Base-by-base conservation (phyloP, 2,329 filamentous ascomycete genomes). In the Lasiodiplodia gonubiensis region DNA sequence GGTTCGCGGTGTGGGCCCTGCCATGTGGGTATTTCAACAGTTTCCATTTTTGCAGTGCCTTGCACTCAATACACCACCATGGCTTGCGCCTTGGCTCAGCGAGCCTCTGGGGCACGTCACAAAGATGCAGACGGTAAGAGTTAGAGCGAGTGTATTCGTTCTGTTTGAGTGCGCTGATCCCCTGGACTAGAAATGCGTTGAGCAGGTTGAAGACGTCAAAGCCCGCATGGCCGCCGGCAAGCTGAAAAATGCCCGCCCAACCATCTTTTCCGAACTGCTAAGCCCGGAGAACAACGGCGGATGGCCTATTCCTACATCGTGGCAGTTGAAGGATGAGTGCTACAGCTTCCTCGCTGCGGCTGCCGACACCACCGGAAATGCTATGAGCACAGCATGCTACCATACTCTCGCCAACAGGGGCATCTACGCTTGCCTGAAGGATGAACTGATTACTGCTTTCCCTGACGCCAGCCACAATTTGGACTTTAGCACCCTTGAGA, bases 291-390 rank as follows among this genome's bases (percentile, higher is more conserved):
- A 59, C 69, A 71, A 57, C 70, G 66, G 69, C 30, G 71, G 69
- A n/a, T 70, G 64, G 33, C 65, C 63, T 69, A 54, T 76, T 68
- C 67, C 75, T 68, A 63, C 66, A 30, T 53, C 70, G 68, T 64
- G 66, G 68, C 66, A 76, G 51, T 69, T 76, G 18, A 74, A 72
- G 61, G 72, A 76, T 57, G 72, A 78, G 64, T 72, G 70, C 12
- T 75, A 72, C 66, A 70, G 71, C 39, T 48, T 77, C 52, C 59
- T 77, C 35, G 72, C 69, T 10, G 77, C 77, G 0, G 76, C 75
- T 1, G 71, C 76, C 3, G 77, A 78, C 60, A 79, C 76, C 1
- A 79, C 77, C 0, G 76, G 76, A 1, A 78, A 79, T 69, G 74
- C 72, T 3, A 63, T 78, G 68, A 78, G 73, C 1, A 73, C 77